Conservation (phyloP, 2,329 filamentous ascomycete genomes). For the Ilyonectria robusta region DNA sequence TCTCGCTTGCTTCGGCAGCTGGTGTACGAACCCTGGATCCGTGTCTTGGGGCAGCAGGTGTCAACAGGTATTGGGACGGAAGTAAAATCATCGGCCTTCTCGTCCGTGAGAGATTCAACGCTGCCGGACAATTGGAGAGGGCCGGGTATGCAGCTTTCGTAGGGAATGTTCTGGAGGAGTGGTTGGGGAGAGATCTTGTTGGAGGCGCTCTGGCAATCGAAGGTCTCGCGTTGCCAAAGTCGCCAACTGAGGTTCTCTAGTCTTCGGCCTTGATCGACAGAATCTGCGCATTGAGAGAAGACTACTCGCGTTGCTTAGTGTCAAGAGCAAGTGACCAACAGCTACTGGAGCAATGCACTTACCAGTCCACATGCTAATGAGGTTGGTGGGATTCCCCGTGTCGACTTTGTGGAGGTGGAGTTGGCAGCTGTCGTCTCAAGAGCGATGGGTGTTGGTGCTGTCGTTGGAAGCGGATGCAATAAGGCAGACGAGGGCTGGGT, state of each 20-base stretch:
- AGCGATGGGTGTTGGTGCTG: conserved; percentile 38
- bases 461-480: conserved; percentile 40
- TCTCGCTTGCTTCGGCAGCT: conserved; percentile 81
- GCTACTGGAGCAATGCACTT: conserved; percentile 58
- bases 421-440: no score
- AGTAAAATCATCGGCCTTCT: conserved; percentile 73
- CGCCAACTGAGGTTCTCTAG: conserved; percentile 97
- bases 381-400: conserved; percentile 90
- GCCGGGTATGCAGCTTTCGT: conserved; percentile 61
- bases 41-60: conserved; percentile 76
- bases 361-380: conserved; percentile 98
- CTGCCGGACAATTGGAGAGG: conserved; percentile 83
- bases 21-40: conserved; percentile 79
- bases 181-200: no score
- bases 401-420: conserved; percentile 96
- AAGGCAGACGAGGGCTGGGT: conserved; percentile 41
- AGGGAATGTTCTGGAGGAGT: conserved; percentile 65
- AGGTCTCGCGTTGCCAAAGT: conserved; percentile 87
- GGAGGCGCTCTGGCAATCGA: conserved; percentile 33
- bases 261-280: conserved; percentile 91
- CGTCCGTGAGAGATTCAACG: conserved; percentile 81
- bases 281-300: conserved; percentile 94
- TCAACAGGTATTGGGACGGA: conserved; percentile 69
- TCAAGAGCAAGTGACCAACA: conserved; percentile 23
- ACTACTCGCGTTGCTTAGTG: conserved; percentile 68